phyloP scores from a whole-genome alignment of 768 basidiomycete species.

The Podaxis pistillaris region DNA sequence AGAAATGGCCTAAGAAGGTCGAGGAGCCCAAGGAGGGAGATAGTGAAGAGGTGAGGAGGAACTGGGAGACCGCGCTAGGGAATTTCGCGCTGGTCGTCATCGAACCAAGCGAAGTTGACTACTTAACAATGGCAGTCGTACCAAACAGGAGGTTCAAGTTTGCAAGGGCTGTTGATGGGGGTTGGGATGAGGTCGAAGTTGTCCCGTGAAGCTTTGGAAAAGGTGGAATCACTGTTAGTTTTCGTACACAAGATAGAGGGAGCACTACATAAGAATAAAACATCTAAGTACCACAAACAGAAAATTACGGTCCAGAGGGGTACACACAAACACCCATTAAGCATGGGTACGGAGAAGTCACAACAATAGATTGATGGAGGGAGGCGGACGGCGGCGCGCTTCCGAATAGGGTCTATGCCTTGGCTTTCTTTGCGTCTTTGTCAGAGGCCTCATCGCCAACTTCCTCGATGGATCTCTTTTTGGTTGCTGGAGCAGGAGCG shows the following conservation, averaged over 20 bases:
- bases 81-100: constrained; percentile 75
- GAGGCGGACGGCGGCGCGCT: neutral
- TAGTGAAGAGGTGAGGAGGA: constrained; percentile 40
- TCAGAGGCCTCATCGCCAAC: constrained; percentile 8
- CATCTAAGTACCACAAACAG: constrained; percentile 10
- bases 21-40: constrained; percentile 43
- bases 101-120: constrained; percentile 71
- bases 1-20: constrained; percentile 58
- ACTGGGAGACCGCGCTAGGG: constrained; percentile 51
- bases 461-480: constrained; percentile 11
- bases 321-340: constrained; percentile 7
- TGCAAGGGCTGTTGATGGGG: constrained; percentile 26
- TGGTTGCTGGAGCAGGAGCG: neutral
- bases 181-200: constrained; percentile 60
- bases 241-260: neutral
- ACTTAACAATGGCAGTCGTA: constrained; percentile 53
- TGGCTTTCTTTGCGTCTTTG: constrained; percentile 14
- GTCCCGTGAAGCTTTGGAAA: constrained; percentile 48
- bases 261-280: constrained; percentile 12
- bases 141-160: constrained; percentile 57
- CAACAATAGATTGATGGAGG: neutral
- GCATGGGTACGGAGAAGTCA: neutral
- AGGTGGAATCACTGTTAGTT: constrained; percentile 1
- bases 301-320: neutral
- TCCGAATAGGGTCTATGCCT: constrained; percentile 12